Conservation (phyloP, 2,329 filamentous ascomycete genomes). For the Tricladium varicosporioides region DNA sequence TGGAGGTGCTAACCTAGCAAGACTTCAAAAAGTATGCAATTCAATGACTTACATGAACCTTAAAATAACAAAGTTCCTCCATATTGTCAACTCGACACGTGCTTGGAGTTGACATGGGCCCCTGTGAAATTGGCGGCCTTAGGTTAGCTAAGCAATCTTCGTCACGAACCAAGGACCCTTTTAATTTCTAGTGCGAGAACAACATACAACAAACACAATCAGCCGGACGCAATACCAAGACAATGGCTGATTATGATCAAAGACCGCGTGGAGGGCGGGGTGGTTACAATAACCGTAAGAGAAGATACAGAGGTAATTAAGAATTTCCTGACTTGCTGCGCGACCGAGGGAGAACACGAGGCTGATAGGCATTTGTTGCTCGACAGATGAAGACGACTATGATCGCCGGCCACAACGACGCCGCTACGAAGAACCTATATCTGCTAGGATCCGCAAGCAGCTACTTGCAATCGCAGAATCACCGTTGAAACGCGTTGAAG, state of each 20-base stretch:
- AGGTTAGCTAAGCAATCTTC: not conserved
- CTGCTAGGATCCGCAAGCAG: constrained; percentile 72
- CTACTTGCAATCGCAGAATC: constrained; percentile 80
- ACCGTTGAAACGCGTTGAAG: constrained; percentile 72
- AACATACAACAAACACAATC: not conserved
- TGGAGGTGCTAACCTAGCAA: too few relatives aligned
- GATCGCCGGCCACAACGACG: constrained; percentile 72
- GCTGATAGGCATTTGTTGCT: constrained; percentile 22
- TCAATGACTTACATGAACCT: too few relatives aligned
- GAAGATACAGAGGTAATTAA: constrained; percentile 70
- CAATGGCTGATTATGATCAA: constrained; percentile 52
- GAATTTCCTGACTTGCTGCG: not conserved
- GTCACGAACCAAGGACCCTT: constrained; percentile 6
- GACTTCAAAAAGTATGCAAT: too few relatives aligned
- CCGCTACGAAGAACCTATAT: constrained; percentile 70
- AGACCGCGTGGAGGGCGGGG: constrained; percentile 33
- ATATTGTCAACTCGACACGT: too few relatives aligned
- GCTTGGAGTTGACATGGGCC: too few relatives aligned
- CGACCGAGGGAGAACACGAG: constrained; percentile 11
- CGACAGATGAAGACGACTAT: constrained; percentile 71
- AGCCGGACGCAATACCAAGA: constrained; percentile 1
- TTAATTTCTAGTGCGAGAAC: constrained; percentile 13
- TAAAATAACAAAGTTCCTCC: too few relatives aligned
- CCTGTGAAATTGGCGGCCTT: not conserved
- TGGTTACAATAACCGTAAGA: constrained; percentile 66